Conservation (phyloP, 306 rosid species). For the Abrus pulchellus region DNA sequence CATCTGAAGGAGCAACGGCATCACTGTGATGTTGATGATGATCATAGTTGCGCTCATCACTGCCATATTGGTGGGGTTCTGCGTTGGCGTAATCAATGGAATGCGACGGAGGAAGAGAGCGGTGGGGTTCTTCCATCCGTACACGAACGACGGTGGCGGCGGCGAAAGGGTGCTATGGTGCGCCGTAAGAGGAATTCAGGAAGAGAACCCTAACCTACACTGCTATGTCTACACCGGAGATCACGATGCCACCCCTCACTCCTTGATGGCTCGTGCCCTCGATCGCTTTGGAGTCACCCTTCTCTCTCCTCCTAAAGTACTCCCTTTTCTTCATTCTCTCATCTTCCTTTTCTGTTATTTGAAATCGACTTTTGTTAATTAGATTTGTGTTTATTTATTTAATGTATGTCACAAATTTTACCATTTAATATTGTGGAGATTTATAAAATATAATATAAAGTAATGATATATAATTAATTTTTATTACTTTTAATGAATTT, state of each 20-base stretch:
- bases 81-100: slow-evolving; percentile 39
- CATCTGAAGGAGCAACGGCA: background rate
- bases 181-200: slow-evolving; percentile 86
- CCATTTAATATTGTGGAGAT: too few species aligned
- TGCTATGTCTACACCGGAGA: slow-evolving; percentile 89
- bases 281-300: slow-evolving; percentile 88
- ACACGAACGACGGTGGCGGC: slow-evolving; percentile 93
- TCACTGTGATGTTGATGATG: slow-evolving; percentile 42
- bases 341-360: background rate
- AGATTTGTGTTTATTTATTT: background rate
- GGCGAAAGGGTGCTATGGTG: slow-evolving; percentile 97
- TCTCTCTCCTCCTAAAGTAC: slow-evolving; percentile 66
- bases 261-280: slow-evolving; percentile 67
- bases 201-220: slow-evolving; percentile 63
- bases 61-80: slow-evolving; percentile 47
- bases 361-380: background rate
- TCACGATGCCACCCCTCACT: slow-evolving; percentile 80
- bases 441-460: too few species aligned
- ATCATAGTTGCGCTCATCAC: slow-evolving; percentile 54
- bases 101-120: slow-evolving; percentile 65
- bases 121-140: slow-evolving; percentile 94
- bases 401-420: too few species aligned
- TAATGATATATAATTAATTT: too few species aligned
- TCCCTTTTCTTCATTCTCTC: background rate
- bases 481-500: too few species aligned